Percentiles rank a stretch among this genome's conserved stretches.
Evolutionary conservation across 1,284 basidiomycete genomes (phyloP).

Genomic region (Jaminaea rosea): DNA sequence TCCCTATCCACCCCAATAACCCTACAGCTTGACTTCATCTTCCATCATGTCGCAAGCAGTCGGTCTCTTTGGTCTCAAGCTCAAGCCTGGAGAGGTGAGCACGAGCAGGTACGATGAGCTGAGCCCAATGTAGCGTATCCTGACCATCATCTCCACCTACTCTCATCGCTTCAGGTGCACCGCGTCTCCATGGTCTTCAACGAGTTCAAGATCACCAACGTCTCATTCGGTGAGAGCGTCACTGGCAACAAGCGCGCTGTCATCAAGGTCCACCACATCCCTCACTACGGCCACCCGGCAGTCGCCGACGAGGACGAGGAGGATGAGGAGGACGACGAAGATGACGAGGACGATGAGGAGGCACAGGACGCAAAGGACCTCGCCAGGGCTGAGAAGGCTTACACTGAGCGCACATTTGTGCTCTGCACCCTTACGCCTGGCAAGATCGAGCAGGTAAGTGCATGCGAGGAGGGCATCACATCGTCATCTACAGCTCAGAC

Average conservation of each 20-base stretch:
- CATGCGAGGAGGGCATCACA: constrained; percentile 14
- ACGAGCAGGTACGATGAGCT: too few relatives aligned
- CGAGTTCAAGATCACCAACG: constrained; percentile 75
- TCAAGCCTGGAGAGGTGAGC: constrained; percentile 1
- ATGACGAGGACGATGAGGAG: constrained; percentile 52
- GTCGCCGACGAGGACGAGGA: constrained; percentile 49
- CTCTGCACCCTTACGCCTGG: constrained; percentile 52
- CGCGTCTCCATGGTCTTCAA: constrained; percentile 59
- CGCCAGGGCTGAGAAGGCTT: not conserved
- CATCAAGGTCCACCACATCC: constrained; percentile 58
- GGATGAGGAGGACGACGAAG: constrained; percentile 54
- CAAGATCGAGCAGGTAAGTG: too few relatives aligned
- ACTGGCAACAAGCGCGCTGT: constrained; percentile 60
- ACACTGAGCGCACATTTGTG: constrained; percentile 16
- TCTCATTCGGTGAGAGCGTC: constrained; percentile 67
- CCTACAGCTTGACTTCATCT: too few relatives aligned
- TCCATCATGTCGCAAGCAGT: not conserved
- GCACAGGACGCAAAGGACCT: constrained; percentile 41
- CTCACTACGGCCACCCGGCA: constrained; percentile 52
- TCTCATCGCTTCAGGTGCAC: constrained; percentile 60
- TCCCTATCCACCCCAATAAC: too few relatives aligned
- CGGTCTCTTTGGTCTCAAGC: not conserved
- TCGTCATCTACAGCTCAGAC: constrained; percentile 53
- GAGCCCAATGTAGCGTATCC: too few relatives aligned
- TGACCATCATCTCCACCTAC: too few relatives aligned